Base-by-base conservation (phyloP, 331 rosid species). In the Malus hybrid region DNA sequence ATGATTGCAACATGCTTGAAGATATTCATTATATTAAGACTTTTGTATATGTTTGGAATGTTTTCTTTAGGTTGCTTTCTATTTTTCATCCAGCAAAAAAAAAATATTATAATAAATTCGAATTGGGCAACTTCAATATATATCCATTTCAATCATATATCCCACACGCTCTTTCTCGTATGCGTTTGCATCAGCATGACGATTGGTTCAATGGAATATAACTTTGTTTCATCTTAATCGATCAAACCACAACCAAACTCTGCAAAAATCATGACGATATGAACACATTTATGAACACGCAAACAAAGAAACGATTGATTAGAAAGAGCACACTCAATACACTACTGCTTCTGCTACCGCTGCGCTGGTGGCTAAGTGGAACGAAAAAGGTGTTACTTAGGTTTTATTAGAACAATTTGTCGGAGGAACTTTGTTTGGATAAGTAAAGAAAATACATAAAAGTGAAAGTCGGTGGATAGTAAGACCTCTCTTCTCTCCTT, bases 331-430 rank as follows among this genome's bases (percentile, higher is more conserved):
- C 56, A 71, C 64, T 71, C 50, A 19, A 32, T 20, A 30, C 29
- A 58, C 63, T 58, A 58, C 14, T n/a, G 61, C 24, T 36, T 33
- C 39, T 33, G 39, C 39, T 33, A 6, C 20, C 2, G n/a, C 10
- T 55, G 20, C 2, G 44, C 20, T 34, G 60, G 50, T n/a, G 39
- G 68, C 63, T 68, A 76, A 73, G 83, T 85, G 81, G 81, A 58
- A 80, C 24, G 33, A 10, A 85, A 79, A 78, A 78, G 70, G 75
- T 69, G 6, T 77, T 72, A 62, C 78, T 44, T 56, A 69, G 80
- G 79, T 60, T 75, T 60, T 75, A 44, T 63, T 79, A 68, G 81
- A 79, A 63, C 70, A 55, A 36, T 72, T 75, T 57, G 79, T 62
- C 57, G 52, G 63, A 70, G 46, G 68, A 77, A 63, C 63, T 55